Evolutionary conservation across 169 alveolate species (phyloP).

Genomic region (Perkinsus chesapeaki): DNA sequence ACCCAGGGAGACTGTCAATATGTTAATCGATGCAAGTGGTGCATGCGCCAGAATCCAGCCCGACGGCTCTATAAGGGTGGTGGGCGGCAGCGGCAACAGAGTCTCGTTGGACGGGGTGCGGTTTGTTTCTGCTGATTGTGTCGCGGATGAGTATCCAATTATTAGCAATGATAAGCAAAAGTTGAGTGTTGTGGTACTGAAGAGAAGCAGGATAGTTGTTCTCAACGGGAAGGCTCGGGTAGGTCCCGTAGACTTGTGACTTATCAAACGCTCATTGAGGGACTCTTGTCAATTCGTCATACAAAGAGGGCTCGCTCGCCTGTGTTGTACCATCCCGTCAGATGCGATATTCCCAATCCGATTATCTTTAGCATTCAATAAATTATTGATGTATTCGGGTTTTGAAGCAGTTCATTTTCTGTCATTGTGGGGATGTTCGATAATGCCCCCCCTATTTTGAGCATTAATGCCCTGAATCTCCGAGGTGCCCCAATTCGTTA

Average conservation of each 20-base stretch:
- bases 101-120: background rate
- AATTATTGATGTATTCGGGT: too few relatives aligned
- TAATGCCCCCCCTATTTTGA: too few relatives aligned
- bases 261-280: too few relatives aligned
- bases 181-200: background rate
- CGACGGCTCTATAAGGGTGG: background rate
- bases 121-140: background rate
- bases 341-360: too few relatives aligned
- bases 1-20: background rate
- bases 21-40: background rate
- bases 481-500: too few relatives aligned
- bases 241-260: background rate
- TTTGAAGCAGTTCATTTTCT: too few relatives aligned
- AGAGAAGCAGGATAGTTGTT: background rate
- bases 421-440: too few relatives aligned
- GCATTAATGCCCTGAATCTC: too few relatives aligned
- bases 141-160: background rate
- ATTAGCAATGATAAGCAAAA: background rate
- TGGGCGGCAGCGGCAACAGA: background rate
- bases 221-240: background rate
- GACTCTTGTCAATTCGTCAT: too few relatives aligned
- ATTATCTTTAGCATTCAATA: too few relatives aligned
- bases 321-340: too few relatives aligned
- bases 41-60: background rate
- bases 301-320: too few relatives aligned